Conservation (phyloP, 805 yeast genomes). For the Kodamaea kakaduensis region DNA sequence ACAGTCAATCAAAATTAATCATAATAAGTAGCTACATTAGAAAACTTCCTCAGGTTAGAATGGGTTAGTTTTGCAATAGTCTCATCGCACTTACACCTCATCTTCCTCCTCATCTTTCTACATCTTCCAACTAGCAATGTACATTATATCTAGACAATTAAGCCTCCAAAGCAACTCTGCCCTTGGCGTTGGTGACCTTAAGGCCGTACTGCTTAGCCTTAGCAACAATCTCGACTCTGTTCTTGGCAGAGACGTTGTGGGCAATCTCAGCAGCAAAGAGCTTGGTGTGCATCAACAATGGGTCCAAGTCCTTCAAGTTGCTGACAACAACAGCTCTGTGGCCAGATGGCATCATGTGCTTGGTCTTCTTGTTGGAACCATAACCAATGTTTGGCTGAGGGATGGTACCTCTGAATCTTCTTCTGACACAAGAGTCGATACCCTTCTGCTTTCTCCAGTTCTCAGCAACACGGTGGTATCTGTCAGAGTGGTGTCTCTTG, state of each 20-base stretch:
- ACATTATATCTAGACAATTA: conserved; percentile 38
- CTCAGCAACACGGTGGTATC: conserved; percentile 96
- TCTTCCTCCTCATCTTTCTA: neutral
- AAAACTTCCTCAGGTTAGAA: no score
- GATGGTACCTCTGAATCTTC: conserved; percentile 99
- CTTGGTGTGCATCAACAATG: conserved; percentile 94
- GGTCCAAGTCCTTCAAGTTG: conserved; percentile 91
- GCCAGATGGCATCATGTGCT: conserved; percentile 93
- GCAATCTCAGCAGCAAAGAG: conserved; percentile 99
- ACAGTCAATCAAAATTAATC: no score
- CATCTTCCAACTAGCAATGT: conserved; percentile 5
- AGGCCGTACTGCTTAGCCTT: conserved; percentile 98
- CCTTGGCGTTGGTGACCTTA: conserved; percentile 99
- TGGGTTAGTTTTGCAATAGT: no score
- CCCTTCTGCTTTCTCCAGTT: conserved; percentile 99
- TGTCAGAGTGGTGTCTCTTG: conserved; percentile 99
- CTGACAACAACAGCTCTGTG: conserved; percentile 95
- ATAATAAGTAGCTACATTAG: no score
- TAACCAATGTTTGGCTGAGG: conserved; percentile 99
- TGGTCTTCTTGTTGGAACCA: conserved; percentile 99
- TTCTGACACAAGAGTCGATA: conserved; percentile 99
- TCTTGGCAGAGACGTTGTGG: conserved; percentile 96
- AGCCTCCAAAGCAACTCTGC: conserved; percentile 97
- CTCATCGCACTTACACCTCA: no score
- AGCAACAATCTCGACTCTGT: conserved; percentile 94